A percentile compares a stretch with the other conserved stretches of the same genome.
Conservation (phyloP, 176 grass and related monocot species). For the Rhynchospora breviuscula region DNA sequence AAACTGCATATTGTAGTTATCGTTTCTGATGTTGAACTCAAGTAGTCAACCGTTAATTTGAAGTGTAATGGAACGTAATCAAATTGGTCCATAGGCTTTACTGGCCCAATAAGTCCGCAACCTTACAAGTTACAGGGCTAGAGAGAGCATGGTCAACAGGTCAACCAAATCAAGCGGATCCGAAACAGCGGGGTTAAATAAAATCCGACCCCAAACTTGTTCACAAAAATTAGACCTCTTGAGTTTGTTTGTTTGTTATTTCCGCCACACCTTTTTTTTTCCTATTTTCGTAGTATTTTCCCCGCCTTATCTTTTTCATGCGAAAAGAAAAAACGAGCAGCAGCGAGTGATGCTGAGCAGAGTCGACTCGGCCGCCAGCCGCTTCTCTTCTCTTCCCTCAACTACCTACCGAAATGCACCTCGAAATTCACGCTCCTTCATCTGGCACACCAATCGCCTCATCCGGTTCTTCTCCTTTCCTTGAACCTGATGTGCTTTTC, state of each 20-base stretch:
- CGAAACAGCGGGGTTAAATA: neutral
- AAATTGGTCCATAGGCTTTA: too few species aligned
- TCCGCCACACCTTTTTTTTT: neutral
- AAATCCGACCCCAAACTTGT: neutral
- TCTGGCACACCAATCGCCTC: constrained; percentile 10
- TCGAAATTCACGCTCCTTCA: neutral
- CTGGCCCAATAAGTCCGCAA: too few species aligned
- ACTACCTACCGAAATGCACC: neutral
- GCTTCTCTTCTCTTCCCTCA: constrained; percentile 9
- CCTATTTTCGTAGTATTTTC: neutral
- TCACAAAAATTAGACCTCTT: neutral
- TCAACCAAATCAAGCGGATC: neutral
- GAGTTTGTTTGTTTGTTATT: neutral
- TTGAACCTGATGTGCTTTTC: neutral
- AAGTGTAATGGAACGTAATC: too few species aligned
- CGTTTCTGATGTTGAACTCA: too few species aligned
- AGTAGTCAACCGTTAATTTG: too few species aligned
- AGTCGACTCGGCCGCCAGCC: constrained; percentile 1
- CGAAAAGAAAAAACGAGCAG: neutral
- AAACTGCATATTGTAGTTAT: too few species aligned
- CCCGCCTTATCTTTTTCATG: constrained; percentile 10
- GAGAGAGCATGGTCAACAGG: too few species aligned
- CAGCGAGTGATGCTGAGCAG: constrained; percentile 19
- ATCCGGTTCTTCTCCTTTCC: neutral
- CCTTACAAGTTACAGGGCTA: too few species aligned